Conservation (phyloP, 805 yeast species). For the Teunomyces cretensis region DNA sequence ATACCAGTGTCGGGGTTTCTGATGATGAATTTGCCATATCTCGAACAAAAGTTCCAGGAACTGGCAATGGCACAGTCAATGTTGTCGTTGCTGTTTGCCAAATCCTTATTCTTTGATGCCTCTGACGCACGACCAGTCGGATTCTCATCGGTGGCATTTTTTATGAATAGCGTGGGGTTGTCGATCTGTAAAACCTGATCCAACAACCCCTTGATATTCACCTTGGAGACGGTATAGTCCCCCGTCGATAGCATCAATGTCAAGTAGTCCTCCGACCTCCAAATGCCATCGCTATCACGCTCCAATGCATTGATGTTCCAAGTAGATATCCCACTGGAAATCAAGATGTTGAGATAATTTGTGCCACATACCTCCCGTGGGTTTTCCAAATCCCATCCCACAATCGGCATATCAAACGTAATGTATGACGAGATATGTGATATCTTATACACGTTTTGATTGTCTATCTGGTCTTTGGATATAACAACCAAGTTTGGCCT, state of each 20-base stretch:
- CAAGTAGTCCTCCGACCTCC: constrained; percentile 16
- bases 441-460: constrained; percentile 19
- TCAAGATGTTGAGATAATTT: too few relatives aligned
- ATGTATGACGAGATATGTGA: constrained; percentile 31
- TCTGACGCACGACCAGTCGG: background rate
- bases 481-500: constrained; percentile 39
- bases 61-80: constrained; percentile 14
- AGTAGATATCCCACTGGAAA: constrained; percentile 24
- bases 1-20: constrained; percentile 1
- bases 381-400: constrained; percentile 23
- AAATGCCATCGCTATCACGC: constrained; percentile 5
- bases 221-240: constrained; percentile 19
- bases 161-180: constrained; percentile 3
- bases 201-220: constrained; percentile 19
- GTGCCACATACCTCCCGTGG: constrained; percentile 8
- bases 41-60: constrained; percentile 12
- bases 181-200: constrained; percentile 10
- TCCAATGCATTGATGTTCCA: constrained; percentile 26
- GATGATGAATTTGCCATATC: constrained; percentile 9
- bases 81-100: constrained; percentile 23
- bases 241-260: constrained; percentile 18
- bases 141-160: background rate
- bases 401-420: constrained; percentile 28
- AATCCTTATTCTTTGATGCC: background rate
- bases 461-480: background rate